These are phyloP conservation scores for Oryza rufipogon DNA, from an alignment of 176 grass and related monocot species.

Conservation along the genomic window DNA sequence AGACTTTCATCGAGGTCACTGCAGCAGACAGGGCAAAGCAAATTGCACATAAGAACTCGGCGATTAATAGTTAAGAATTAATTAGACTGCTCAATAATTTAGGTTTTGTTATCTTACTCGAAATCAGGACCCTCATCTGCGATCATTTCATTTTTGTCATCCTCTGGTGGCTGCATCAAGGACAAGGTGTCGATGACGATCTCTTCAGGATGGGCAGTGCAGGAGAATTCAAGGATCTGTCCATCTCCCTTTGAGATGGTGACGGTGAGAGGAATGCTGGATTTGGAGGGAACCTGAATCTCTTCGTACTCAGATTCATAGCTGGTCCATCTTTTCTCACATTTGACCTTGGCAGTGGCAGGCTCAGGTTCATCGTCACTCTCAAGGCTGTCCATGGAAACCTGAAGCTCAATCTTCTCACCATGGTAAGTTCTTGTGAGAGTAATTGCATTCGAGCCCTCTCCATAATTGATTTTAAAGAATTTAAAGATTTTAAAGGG, in stretches of 20 bases:
- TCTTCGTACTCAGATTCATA: slow-evolving; percentile 28
- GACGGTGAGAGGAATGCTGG: slow-evolving; percentile 73
- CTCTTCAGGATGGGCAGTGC: slow-evolving; percentile 82
- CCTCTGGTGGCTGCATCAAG: not conserved
- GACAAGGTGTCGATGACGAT: slow-evolving; percentile 79
- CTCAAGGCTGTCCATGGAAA: slow-evolving; percentile 84
- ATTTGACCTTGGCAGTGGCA: not conserved
- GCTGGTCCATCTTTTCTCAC: not conserved
- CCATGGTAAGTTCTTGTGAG: slow-evolving; percentile 73
- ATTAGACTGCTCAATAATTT: not conserved
- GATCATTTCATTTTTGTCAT: too few species aligned
- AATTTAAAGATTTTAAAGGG: too few species aligned
- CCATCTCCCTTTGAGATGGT: slow-evolving; percentile 60
- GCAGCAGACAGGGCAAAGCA: slow-evolving; percentile 10
- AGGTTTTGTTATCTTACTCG: slow-evolving; percentile 55
- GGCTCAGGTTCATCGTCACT: slow-evolving; percentile 71
- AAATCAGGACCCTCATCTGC: slow-evolving; percentile 84
- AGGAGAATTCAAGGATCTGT: slow-evolving; percentile 63
- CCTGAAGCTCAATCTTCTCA: slow-evolving; percentile 66
- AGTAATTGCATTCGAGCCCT: slow-evolving; percentile 53
- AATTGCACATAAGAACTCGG: not conserved
- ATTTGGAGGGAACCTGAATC: slow-evolving; percentile 38
- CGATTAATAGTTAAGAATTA: not conserved
- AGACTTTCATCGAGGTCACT: slow-evolving; percentile 96
- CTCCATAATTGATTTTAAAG: slow-evolving; percentile 49